Conservation (phyloP, 305 asterid species). For the Stenogyne calaminthoides region DNA sequence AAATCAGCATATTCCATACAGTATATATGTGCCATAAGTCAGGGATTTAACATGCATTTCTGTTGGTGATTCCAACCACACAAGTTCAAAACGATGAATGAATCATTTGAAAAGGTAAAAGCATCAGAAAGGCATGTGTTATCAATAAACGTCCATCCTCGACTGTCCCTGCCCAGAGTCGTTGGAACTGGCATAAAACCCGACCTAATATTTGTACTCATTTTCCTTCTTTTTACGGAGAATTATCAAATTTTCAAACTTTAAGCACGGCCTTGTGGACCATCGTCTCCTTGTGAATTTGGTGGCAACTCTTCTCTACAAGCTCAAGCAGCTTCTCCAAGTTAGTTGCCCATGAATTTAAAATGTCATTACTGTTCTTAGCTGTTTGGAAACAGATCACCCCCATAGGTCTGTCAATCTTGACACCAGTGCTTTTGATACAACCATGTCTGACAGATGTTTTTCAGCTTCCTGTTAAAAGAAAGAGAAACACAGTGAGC, state of each 20-base stretch:
- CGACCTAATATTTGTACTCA: constrained; percentile 1
- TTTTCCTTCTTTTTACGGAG: background rate
- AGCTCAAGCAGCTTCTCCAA: constrained; percentile 95
- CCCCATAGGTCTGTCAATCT: constrained; percentile 85
- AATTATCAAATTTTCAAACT: constrained; percentile 41
- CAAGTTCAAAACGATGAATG: constrained; percentile 21
- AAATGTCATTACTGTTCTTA: constrained; percentile 82
- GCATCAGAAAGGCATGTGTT: constrained; percentile 10
- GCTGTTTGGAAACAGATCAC: constrained; percentile 73
- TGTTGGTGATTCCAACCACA: background rate
- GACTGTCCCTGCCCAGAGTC: background rate
- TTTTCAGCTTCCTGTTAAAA: constrained; percentile 75
- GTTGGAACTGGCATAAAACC: background rate
- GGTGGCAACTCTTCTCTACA: constrained; percentile 98
- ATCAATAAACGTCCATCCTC: background rate
- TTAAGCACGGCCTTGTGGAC: constrained; percentile 78
- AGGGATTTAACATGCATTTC: background rate
- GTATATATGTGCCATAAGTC: background rate
- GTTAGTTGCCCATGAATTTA: constrained; percentile 82
- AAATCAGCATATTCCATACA: background rate
- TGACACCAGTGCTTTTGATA: constrained; percentile 85
- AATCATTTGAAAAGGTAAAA: constrained; percentile 29
- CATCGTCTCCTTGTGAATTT: constrained; percentile 97
- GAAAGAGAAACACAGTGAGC: background rate
- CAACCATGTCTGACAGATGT: constrained; percentile 93